These are phyloP conservation scores for Leishmania arabica DNA, from an alignment of 208 protist genomes.

Conservation along the genomic window DNA sequence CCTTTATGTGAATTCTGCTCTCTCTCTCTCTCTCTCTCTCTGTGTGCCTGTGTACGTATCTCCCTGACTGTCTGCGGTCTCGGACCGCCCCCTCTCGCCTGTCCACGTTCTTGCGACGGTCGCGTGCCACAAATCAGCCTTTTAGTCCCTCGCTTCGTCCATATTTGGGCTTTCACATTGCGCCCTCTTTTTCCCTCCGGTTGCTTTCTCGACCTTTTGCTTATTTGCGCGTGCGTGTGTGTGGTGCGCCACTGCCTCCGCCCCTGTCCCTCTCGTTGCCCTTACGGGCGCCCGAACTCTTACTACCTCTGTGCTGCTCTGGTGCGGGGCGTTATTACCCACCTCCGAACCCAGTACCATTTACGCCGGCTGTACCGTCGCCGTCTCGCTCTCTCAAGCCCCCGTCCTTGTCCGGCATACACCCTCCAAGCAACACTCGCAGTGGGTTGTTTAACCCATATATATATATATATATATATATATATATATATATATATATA, in stretches of 20 bases:
- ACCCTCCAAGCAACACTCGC: not conserved
- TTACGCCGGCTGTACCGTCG: not conserved
- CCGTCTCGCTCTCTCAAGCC: not conserved
- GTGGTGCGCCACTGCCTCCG: no score
- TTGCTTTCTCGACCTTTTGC: no score
- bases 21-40: not conserved
- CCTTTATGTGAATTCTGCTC: no score
- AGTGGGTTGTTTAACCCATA: not conserved
- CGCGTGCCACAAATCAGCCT: no score
- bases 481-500: not conserved
- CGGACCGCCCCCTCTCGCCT: no score
- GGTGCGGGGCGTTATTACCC: not conserved
- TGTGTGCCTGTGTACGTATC: not conserved
- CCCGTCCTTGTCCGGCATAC: not conserved
- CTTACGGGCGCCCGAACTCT: not conserved
- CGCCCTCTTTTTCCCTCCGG: no score
- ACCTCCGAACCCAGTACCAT: not conserved
- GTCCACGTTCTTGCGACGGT: no score
- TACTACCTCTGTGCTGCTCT: not conserved
- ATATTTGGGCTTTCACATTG: no score
- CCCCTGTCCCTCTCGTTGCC: not conserved
- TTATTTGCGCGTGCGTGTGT: no score
- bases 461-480: not conserved
- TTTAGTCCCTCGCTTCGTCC: no score
- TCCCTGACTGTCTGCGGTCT: not conserved